Evolutionary conservation across 2,329 filamentous ascomycete genomes (phyloP).

Genomic region (Trichoderma koningii): DNA sequence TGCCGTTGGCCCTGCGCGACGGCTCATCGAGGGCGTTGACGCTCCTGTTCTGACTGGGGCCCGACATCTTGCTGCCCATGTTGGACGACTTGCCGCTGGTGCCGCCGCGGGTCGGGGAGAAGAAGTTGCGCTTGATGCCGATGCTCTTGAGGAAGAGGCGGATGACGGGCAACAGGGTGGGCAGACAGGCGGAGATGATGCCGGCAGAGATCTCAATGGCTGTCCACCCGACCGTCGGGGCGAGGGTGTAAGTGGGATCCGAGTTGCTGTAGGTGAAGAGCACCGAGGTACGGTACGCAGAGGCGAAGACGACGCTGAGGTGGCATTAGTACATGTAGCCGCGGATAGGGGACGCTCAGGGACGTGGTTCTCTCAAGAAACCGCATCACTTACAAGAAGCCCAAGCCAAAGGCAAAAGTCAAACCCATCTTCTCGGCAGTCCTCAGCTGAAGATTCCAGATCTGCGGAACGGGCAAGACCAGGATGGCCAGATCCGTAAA

Average conservation of each 20-base stretch:
- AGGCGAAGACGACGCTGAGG: constrained; percentile 50
- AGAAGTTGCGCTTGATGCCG: constrained; percentile 18
- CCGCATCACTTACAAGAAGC: constrained; percentile 45
- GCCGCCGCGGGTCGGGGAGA: constrained; percentile 4
- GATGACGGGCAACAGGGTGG: constrained; percentile 52
- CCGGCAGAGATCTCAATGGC: constrained; percentile 51
- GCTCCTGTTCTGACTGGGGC: constrained; percentile 11
- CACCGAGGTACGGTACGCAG: constrained; percentile 50
- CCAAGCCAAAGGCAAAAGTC: constrained; percentile 48
- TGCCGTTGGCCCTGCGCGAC: constrained; percentile 31
- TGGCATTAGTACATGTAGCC: not conserved
- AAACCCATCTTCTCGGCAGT: constrained; percentile 48
- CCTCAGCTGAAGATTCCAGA: constrained; percentile 49
- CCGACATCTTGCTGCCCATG: constrained; percentile 6
- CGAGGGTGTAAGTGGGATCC: constrained; percentile 51
- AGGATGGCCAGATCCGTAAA: constrained; percentile 51
- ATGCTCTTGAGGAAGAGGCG: constrained; percentile 11
- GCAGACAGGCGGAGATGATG: constrained; percentile 56
- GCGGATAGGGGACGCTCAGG: not conserved
- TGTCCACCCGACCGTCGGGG: constrained; percentile 50
- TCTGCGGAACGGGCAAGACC: constrained; percentile 47
- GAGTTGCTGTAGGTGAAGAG: constrained; percentile 46
- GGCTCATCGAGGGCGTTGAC: constrained; percentile 16
- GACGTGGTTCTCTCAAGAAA: not conserved
- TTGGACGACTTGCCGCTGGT: constrained; percentile 18